A percentile compares a stretch with the other conserved stretches of the same genome.
phyloP scores from a whole-genome alignment of 2,329 filamentous ascomycete genomes.

The Sclerotiophoma versabilis region DNA sequence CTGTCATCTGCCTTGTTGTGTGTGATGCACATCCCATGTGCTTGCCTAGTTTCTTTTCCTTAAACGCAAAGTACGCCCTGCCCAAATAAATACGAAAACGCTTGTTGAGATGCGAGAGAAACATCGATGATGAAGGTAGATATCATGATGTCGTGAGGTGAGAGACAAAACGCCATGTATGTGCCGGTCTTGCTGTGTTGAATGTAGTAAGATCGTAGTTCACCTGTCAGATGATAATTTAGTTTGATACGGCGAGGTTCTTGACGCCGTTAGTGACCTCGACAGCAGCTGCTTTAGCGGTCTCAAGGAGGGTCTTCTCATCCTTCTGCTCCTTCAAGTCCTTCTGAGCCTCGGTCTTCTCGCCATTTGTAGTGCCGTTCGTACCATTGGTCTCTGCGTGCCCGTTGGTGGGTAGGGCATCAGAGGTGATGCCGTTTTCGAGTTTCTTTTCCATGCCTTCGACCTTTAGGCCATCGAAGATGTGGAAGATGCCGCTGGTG shows the following conservation, averaged over 20 bases:
- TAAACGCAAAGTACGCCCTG: neutral
- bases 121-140: conserved; percentile 3
- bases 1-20: conserved; percentile 21
- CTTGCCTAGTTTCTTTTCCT: neutral
- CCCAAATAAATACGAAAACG: conserved; percentile 9
- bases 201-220: conserved; percentile 38
- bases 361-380: conserved; percentile 20
- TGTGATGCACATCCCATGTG: conserved; percentile 19
- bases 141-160: conserved; percentile 16
- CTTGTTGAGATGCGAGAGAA: conserved; percentile 31
- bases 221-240: conserved; percentile 13
- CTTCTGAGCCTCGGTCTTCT: conserved; percentile 8
- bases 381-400: conserved; percentile 18
- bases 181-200: conserved; percentile 42
- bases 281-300: conserved; percentile 37
- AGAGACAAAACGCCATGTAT: conserved; percentile 20
- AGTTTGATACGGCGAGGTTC: conserved; percentile 36
- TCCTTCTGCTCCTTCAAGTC: conserved; percentile 23
- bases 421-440: conserved; percentile 21
- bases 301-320: conserved; percentile 31
- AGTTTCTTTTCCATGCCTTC: conserved; percentile 64
- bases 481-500: conserved; percentile 78
- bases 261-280: conserved; percentile 43
- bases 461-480: conserved; percentile 82
- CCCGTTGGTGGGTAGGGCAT: conserved; percentile 16